Evolutionary conservation across 495 filamentous ascomycete genomes (phyloP).

Genomic region (Neurospora sp.): DNA sequence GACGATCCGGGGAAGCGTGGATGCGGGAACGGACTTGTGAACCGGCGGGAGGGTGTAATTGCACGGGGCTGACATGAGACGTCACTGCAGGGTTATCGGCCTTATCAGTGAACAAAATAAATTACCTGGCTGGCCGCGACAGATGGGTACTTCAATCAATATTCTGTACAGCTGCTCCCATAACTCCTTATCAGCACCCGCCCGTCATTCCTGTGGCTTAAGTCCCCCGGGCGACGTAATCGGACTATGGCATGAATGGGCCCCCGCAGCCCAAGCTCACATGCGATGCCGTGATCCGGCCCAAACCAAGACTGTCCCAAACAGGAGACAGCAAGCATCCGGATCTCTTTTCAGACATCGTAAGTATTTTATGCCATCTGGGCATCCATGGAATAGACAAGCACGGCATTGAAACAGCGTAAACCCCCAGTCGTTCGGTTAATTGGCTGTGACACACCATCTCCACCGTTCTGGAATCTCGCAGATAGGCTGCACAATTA

Average conservation of each 20-base stretch:
- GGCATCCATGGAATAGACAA: neutral
- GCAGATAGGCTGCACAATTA: neutral
- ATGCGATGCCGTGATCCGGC: constrained; percentile 1
- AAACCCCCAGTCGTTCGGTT: neutral
- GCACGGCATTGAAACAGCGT: neutral
- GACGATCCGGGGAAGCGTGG: neutral
- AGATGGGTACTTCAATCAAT: no score
- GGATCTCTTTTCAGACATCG: neutral
- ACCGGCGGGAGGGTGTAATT: neutral
- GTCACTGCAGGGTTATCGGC: constrained; percentile 3
- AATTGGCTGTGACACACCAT: neutral
- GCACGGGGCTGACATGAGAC: constrained; percentile 1
- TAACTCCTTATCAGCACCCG: neutral
- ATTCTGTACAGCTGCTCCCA: neutral
- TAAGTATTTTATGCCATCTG: neutral
- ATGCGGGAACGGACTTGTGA: neutral
- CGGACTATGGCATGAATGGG: neutral
- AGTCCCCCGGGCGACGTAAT: constrained; percentile 8
- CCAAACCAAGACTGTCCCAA: neutral
- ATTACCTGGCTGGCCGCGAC: no score
- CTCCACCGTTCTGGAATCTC: neutral
- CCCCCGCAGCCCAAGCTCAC: constrained; percentile 2
- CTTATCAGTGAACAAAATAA: neutral
- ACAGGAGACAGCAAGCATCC: neutral
- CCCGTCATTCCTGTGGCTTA: neutral